Evolutionary conservation across 768 basidiomycete genomes (phyloP).

Genomic region (Kwoniella dendrophila): DNA sequence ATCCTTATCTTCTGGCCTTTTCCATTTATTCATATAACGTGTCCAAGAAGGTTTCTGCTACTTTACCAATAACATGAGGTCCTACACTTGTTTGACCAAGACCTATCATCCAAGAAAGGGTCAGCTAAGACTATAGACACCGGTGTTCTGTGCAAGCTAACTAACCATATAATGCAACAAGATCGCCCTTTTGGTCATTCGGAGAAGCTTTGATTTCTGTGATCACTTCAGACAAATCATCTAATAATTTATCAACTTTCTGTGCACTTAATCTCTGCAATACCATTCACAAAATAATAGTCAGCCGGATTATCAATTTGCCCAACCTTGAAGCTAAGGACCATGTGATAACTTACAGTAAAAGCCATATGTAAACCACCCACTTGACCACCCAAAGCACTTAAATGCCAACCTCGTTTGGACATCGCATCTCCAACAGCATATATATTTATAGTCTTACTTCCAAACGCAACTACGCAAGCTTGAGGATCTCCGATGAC

Average conservation of each 20-base stretch:
- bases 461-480: slow-evolving; percentile 87
- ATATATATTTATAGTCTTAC: slow-evolving; percentile 67
- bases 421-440: slow-evolving; percentile 90
- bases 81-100: slow-evolving; percentile 82
- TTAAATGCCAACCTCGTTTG: slow-evolving; percentile 86
- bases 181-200: slow-evolving; percentile 66
- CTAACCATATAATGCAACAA: slow-evolving; percentile 88
- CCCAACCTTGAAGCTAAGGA: neutral
- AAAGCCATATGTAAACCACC: slow-evolving; percentile 85
- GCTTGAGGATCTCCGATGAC: slow-evolving; percentile 86
- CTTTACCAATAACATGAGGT: slow-evolving; percentile 72
- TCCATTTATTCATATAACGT: slow-evolving; percentile 66
- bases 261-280: slow-evolving; percentile 75
- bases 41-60: slow-evolving; percentile 80
- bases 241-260: slow-evolving; percentile 74
- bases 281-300: neutral
- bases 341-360: slow-evolving; percentile 65
- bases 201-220: slow-evolving; percentile 68
- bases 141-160: slow-evolving; percentile 4
- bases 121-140: slow-evolving; percentile 10
- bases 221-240: slow-evolving; percentile 79
- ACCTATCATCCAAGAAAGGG: slow-evolving; percentile 60
- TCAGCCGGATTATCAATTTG: neutral
- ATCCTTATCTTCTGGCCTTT: no score
- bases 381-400: slow-evolving; percentile 73